phyloP scores from a whole-genome alignment of 768 basidiomycete genomes.

The Serendipita sp. region DNA sequence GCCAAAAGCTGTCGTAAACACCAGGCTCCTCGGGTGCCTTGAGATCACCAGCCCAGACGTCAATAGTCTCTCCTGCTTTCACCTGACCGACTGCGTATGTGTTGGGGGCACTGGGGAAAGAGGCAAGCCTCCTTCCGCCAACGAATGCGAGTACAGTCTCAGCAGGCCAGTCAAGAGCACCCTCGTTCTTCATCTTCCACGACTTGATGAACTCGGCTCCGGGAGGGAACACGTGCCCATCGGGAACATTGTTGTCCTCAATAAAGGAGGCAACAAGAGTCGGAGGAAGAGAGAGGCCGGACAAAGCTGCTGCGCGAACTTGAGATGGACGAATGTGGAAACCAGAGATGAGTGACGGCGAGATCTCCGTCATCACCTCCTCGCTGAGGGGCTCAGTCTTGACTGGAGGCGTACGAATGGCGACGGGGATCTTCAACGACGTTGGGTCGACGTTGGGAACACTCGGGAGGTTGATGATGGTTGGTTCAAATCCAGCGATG shows the following conservation, averaged over 20 bases:
- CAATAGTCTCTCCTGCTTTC: constrained; percentile 39
- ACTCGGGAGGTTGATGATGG: constrained; percentile 3
- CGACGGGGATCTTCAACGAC: background rate
- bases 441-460: background rate
- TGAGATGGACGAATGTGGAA: background rate
- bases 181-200: constrained; percentile 61
- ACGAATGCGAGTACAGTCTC: constrained; percentile 53
- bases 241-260: constrained; percentile 52
- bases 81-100: constrained; percentile 40
- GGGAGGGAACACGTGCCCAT: constrained; percentile 63
- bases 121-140: constrained; percentile 46
- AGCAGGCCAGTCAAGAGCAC: constrained; percentile 48
- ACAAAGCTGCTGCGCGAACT: background rate
- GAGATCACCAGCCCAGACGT: constrained; percentile 58
- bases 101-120: constrained; percentile 20
- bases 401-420: background rate
- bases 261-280: constrained; percentile 41
- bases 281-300: background rate
- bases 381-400: background rate
- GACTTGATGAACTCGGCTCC: constrained; percentile 78
- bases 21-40: constrained; percentile 70
- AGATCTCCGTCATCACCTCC: constrained; percentile 2
- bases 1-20: constrained; percentile 64
- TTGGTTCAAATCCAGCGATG: background rate
- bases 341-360: background rate